These are phyloP conservation scores for Cercospora brassicicola DNA, from an alignment of 2,329 filamentous ascomycete species.

Conservation along the genomic window DNA sequence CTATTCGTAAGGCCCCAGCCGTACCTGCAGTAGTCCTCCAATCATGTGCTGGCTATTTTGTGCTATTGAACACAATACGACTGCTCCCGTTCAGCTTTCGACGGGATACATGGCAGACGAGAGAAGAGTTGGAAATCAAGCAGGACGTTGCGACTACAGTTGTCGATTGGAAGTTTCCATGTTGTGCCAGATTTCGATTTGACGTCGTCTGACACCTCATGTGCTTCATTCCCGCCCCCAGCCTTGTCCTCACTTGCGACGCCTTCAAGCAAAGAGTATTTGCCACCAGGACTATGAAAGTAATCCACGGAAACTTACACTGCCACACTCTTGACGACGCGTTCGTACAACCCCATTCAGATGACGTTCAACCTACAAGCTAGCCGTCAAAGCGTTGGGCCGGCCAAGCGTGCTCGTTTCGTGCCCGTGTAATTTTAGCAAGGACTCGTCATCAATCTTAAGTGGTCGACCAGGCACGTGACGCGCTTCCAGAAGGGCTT, in stretches of 20 bases:
- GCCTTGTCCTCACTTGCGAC: background rate
- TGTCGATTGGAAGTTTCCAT: background rate
- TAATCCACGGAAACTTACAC: background rate
- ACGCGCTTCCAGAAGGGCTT: constrained; percentile 9
- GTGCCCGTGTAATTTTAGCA: constrained; percentile 11
- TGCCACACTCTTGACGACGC: background rate
- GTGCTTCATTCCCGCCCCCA: background rate
- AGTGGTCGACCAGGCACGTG: background rate
- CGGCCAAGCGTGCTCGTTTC: constrained; percentile 1
- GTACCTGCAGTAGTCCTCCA: constrained; percentile 14
- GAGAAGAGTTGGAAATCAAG: background rate
- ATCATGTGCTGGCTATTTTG: background rate
- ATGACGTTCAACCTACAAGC: background rate
- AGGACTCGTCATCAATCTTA: constrained; percentile 9
- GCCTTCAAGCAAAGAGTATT: background rate
- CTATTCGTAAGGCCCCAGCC: background rate
- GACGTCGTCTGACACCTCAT: background rate
- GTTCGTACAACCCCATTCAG: background rate
- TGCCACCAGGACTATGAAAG: background rate
- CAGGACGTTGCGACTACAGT: background rate
- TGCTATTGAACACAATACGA: background rate
- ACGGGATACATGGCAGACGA: background rate
- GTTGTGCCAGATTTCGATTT: background rate
- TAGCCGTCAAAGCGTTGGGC: constrained; percentile 14
- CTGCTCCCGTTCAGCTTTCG: background rate